A percentile compares a stretch with the other conserved stretches of the same genome.
phyloP scores from a whole-genome alignment of 176 grass and related monocot species.

The Ananas comosus region DNA sequence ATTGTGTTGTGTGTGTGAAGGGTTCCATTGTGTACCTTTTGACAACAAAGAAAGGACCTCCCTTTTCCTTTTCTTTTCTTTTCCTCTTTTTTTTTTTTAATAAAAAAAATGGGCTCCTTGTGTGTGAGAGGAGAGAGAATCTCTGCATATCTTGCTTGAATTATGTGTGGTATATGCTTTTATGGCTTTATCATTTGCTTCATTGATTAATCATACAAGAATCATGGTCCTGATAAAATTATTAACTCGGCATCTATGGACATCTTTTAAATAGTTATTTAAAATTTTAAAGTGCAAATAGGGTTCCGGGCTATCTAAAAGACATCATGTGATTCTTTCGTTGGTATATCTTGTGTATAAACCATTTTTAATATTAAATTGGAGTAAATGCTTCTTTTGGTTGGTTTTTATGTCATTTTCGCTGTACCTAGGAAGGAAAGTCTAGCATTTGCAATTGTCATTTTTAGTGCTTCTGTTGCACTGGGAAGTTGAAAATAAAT shows the following conservation, averaged over 20 bases:
- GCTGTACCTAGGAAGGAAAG: too few relatives aligned
- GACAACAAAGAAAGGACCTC: slow-evolving; percentile 60
- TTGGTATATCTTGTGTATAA: slow-evolving; percentile 83
- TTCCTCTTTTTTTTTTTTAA: too few relatives aligned
- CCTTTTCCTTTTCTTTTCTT: slow-evolving; percentile 33
- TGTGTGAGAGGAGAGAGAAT: slow-evolving; percentile 28
- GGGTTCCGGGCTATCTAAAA: neutral
- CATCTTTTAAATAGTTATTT: slow-evolving; percentile 31
- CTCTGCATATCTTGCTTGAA: slow-evolving; percentile 59
- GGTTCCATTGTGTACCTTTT: slow-evolving; percentile 48
- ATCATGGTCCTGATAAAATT: slow-evolving; percentile 31
- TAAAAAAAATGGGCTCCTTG: slow-evolving; percentile 15
- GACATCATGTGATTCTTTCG: too few relatives aligned
- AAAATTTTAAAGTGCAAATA: slow-evolving; percentile 29
- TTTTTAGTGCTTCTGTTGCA: too few relatives aligned
- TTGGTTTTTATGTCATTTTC: too few relatives aligned
- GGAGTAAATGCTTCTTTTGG: slow-evolving; percentile 14
- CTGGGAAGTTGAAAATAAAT: too few relatives aligned
- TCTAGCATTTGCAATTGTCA: too few relatives aligned
- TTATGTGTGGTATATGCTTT: slow-evolving; percentile 92
- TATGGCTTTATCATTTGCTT: slow-evolving; percentile 37
- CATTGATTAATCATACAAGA: slow-evolving; percentile 55
- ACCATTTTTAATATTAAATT: slow-evolving; percentile 32
- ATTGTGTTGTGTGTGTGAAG: slow-evolving; percentile 62
- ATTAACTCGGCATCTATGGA: slow-evolving; percentile 26